Conservation (phyloP, 2,329 filamentous ascomycete genomes). For the Colletotrichum melonis region DNA sequence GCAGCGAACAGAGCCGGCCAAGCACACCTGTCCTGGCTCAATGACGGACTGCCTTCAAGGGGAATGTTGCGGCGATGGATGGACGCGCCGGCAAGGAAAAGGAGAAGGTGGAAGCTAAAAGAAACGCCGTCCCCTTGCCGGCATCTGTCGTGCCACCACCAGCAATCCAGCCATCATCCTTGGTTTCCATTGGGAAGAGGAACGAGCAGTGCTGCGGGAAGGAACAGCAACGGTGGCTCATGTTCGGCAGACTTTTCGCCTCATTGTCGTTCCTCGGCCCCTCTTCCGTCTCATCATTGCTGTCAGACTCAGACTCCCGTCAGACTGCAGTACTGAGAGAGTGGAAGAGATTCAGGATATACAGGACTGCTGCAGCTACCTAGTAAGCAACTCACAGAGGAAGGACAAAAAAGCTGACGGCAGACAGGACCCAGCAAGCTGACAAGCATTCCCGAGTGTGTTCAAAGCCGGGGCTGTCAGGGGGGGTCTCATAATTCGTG, state of each 20-base stretch:
- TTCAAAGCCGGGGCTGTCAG: not conserved
- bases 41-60: not conserved
- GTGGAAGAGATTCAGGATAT: not conserved
- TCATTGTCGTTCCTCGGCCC: not conserved
- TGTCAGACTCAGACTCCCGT: not conserved
- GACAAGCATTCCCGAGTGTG: constrained; percentile 4
- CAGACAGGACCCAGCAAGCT: constrained; percentile 15
- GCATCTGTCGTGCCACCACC: constrained; percentile 27
- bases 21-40: not conserved
- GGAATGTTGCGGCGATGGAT: not conserved
- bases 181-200: constrained; percentile 14
- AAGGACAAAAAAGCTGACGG: constrained; percentile 18
- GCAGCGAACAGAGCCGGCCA: not conserved
- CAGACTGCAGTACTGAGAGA: not conserved
- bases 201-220: not conserved
- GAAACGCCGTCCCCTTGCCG: constrained; percentile 23
- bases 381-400: constrained; percentile 10
- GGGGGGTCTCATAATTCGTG: not conserved
- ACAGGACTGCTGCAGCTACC: constrained; percentile 1
- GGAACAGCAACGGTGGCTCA: constrained; percentile 7
- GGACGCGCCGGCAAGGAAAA: constrained; percentile 17
- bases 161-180: constrained; percentile 25
- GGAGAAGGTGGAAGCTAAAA: constrained; percentile 31
- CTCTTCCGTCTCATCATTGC: constrained; percentile 1
- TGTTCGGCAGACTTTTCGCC: constrained; percentile 6